phyloP scores from a whole-genome alignment of 768 basidiomycete genomes.

The Leccinum broughii region DNA sequence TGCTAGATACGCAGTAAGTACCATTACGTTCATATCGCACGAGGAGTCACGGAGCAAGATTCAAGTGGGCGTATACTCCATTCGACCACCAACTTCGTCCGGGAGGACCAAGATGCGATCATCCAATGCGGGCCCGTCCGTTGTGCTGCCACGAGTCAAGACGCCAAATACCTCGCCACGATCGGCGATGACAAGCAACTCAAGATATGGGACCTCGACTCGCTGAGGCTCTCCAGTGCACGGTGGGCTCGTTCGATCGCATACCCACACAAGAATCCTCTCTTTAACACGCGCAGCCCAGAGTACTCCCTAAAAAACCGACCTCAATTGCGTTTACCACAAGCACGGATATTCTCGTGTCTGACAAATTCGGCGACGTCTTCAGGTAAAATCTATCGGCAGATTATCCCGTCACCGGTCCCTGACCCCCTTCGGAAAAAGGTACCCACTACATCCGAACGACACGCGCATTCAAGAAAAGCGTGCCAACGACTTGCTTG shows the following conservation, averaged over 20 bases:
- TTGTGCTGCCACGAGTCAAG: slow-evolving; percentile 52
- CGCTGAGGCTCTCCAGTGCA: slow-evolving; percentile 55
- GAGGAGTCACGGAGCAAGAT: slow-evolving; percentile 14
- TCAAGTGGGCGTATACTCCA: slow-evolving; percentile 55
- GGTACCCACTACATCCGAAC: slow-evolving; percentile 57
- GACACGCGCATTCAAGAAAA: slow-evolving; percentile 23
- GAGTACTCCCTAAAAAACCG: slow-evolving; percentile 83
- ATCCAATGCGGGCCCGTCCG: slow-evolving; percentile 57
- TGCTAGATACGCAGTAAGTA: slow-evolving; percentile 55
- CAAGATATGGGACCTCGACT: slow-evolving; percentile 68
- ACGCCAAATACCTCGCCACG: slow-evolving; percentile 54
- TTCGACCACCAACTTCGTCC: slow-evolving; percentile 41
- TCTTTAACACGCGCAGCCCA: slow-evolving; percentile 29
- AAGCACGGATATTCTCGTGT: slow-evolving; percentile 69
- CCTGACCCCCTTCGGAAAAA: slow-evolving; percentile 26
- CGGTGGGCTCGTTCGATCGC: slow-evolving; percentile 44
- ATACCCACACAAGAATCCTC: neutral
- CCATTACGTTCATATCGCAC: slow-evolving; percentile 1
- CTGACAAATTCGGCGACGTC: slow-evolving; percentile 95
- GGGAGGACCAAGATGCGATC: slow-evolving; percentile 33
- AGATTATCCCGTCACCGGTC: neutral
- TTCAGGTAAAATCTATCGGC: slow-evolving; percentile 56
- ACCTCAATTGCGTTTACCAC: slow-evolving; percentile 66
- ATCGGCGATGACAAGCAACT: slow-evolving; percentile 80
- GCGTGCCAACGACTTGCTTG: slow-evolving; percentile 35